phyloP scores from a whole-genome alignment of 805 yeast species.

The Debaryomyces tyrocola region DNA sequence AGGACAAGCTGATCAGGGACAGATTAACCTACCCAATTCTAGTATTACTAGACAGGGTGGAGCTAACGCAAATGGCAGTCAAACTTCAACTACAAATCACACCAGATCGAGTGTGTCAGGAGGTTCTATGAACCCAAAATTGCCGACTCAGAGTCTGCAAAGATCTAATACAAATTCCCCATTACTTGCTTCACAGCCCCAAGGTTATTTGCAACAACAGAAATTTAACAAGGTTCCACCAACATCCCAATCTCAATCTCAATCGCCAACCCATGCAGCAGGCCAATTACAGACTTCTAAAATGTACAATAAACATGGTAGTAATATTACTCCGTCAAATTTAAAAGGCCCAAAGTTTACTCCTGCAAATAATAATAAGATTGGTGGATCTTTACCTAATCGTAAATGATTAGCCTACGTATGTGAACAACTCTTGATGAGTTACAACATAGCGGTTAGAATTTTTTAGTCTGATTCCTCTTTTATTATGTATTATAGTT shows the following conservation, averaged over 20 bases:
- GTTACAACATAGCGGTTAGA: not conserved
- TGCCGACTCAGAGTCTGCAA: constrained; percentile 4
- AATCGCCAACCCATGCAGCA: not conserved
- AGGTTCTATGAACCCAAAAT: not conserved
- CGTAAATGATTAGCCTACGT: not conserved
- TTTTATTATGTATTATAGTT: constrained; percentile 1
- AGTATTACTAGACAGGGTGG: not conserved
- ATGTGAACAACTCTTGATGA: not conserved
- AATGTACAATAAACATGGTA: not conserved
- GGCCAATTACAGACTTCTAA: not conserved
- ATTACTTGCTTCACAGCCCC: constrained; percentile 8
- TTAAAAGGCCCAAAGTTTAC: not conserved
- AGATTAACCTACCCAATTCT: not conserved
- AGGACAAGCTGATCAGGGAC: not conserved
- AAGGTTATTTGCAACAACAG: not conserved
- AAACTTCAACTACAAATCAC: not conserved
- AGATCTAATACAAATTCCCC: constrained; percentile 7
- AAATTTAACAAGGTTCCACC: not conserved
- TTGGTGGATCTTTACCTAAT: not conserved
- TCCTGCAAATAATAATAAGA: not conserved
- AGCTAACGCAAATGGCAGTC: not conserved
- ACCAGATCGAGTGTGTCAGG: constrained; percentile 1
- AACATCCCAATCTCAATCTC: not conserved
- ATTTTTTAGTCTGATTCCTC: not conserved
- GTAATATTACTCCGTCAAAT: not conserved